Evolutionary conservation across 768 basidiomycete species (phyloP).

Genomic region (Peribolospora kevripleyi): DNA sequence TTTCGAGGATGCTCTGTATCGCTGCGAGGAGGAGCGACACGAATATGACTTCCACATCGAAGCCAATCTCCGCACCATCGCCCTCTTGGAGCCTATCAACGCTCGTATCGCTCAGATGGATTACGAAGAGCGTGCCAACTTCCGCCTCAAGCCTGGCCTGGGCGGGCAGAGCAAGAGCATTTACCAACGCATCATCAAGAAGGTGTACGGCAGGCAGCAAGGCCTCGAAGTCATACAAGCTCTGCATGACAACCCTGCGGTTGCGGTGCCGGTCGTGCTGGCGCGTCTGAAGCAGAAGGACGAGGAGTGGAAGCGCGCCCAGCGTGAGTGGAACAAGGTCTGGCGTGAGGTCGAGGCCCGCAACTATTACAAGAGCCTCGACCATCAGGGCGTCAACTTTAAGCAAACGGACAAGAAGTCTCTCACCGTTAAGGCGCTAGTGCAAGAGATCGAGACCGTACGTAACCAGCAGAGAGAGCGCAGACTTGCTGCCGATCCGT

Average conservation of each 20-base stretch:
- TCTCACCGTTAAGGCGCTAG: slow-evolving; percentile 61
- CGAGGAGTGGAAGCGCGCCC: slow-evolving; percentile 85
- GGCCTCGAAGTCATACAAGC: slow-evolving; percentile 55
- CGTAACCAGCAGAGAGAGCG: slow-evolving; percentile 37
- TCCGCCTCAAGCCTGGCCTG: slow-evolving; percentile 62
- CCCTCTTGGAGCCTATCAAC: slow-evolving; percentile 65
- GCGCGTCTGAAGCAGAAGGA: slow-evolving; percentile 73
- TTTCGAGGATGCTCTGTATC: slow-evolving; percentile 85
- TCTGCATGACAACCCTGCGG: slow-evolving; percentile 69
- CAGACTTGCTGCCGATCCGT: slow-evolving; percentile 23
- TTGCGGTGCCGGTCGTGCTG: slow-evolving; percentile 77
- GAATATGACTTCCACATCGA: slow-evolving; percentile 93
- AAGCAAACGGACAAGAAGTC: slow-evolving; percentile 88
- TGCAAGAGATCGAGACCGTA: slow-evolving; percentile 47
- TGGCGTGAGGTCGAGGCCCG: slow-evolving; percentile 93
- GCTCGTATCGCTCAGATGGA: slow-evolving; percentile 69
- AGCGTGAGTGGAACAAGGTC: slow-evolving; percentile 84
- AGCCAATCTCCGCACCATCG: slow-evolving; percentile 68
- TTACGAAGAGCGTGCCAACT: slow-evolving; percentile 53
- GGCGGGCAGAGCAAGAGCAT: slow-evolving; percentile 69
- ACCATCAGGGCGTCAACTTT: slow-evolving; percentile 85
- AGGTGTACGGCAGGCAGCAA: slow-evolving; percentile 65
- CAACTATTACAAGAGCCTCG: slow-evolving; percentile 94
- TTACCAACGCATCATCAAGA: slow-evolving; percentile 81
- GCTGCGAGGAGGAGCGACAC: slow-evolving; percentile 92